phyloP scores from a whole-genome alignment of 2,329 filamentous ascomycete species.

The Fusarium torreyae region DNA sequence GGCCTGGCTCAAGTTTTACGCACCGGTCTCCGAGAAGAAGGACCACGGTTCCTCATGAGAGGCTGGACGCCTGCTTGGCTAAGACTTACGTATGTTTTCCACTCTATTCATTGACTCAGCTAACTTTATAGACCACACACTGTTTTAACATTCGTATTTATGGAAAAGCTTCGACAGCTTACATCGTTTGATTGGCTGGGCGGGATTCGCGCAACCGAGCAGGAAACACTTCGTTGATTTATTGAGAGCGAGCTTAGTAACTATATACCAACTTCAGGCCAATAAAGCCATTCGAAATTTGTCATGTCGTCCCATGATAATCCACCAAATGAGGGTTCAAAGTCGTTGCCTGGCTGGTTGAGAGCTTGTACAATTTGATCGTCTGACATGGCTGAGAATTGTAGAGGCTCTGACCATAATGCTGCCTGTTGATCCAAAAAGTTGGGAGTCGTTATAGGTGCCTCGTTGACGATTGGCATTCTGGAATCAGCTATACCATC shows the following conservation, averaged over 20 bases:
- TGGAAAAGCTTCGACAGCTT: slow-evolving; percentile 60
- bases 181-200: slow-evolving; percentile 46
- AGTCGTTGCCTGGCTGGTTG: slow-evolving; percentile 72
- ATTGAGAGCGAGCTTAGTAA: background rate
- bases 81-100: slow-evolving; percentile 56
- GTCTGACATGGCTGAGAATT: slow-evolving; percentile 79
- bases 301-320: slow-evolving; percentile 73
- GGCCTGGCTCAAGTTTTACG: slow-evolving; percentile 54
- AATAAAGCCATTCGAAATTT: slow-evolving; percentile 71
- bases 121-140: slow-evolving; percentile 57
- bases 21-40: slow-evolving; percentile 57
- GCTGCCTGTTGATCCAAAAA: slow-evolving; percentile 51
- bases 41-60: slow-evolving; percentile 61
- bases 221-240: slow-evolving; percentile 33
- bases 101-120: background rate
- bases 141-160: slow-evolving; percentile 63
- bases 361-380: slow-evolving; percentile 77
- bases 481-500: slow-evolving; percentile 35
- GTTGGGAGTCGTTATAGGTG: slow-evolving; percentile 43
- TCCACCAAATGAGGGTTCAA: slow-evolving; percentile 69
- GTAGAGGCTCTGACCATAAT: slow-evolving; percentile 67
- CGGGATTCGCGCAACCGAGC: slow-evolving; percentile 20
- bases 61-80: slow-evolving; percentile 64
- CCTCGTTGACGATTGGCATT: slow-evolving; percentile 31
- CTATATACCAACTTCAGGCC: slow-evolving; percentile 61